phyloP scores from a whole-genome alignment of 2,329 filamentous ascomycete species.

The Aspergillus niger region DNA sequence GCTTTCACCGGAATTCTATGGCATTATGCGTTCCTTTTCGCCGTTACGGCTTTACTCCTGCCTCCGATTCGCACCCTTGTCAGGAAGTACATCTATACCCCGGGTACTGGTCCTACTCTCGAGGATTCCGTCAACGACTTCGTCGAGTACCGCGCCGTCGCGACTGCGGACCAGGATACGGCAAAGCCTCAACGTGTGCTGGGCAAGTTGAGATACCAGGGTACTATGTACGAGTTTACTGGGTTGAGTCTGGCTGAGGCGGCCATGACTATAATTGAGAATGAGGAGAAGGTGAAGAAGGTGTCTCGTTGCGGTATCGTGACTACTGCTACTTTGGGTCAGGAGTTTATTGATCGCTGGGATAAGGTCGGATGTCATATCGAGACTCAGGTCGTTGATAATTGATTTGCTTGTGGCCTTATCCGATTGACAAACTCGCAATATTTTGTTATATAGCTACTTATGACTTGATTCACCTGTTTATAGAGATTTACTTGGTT shows the following conservation, averaged over 20 bases:
- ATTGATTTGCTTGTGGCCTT: slow-evolving; percentile 17
- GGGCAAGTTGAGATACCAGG: slow-evolving; percentile 45
- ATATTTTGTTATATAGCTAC: not conserved
- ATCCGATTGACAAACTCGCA: slow-evolving; percentile 17
- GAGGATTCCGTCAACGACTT: slow-evolving; percentile 45
- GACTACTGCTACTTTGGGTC: slow-evolving; percentile 52
- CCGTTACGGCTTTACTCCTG: slow-evolving; percentile 50
- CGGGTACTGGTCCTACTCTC: slow-evolving; percentile 52
- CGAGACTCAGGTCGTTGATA: slow-evolving; percentile 40
- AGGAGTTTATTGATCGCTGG: slow-evolving; percentile 49
- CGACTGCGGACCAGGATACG: slow-evolving; percentile 43
- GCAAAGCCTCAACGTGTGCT: slow-evolving; percentile 42
- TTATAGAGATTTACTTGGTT: not conserved
- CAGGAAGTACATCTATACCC: slow-evolving; percentile 51
- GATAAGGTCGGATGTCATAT: slow-evolving; percentile 47
- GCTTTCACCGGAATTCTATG: slow-evolving; percentile 51
- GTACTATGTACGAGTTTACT: slow-evolving; percentile 48
- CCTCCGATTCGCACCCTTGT: slow-evolving; percentile 57
- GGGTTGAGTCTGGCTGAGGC: slow-evolving; percentile 48
- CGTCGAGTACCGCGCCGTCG: slow-evolving; percentile 49
- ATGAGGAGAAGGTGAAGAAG: slow-evolving; percentile 45
- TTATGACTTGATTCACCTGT: not conserved
- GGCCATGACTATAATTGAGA: slow-evolving; percentile 46
- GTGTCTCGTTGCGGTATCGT: slow-evolving; percentile 50
- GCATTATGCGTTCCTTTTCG: slow-evolving; percentile 52